phyloP scores from a whole-genome alignment of 169 alveolate genomes.

The Cytauxzoon felis region DNA sequence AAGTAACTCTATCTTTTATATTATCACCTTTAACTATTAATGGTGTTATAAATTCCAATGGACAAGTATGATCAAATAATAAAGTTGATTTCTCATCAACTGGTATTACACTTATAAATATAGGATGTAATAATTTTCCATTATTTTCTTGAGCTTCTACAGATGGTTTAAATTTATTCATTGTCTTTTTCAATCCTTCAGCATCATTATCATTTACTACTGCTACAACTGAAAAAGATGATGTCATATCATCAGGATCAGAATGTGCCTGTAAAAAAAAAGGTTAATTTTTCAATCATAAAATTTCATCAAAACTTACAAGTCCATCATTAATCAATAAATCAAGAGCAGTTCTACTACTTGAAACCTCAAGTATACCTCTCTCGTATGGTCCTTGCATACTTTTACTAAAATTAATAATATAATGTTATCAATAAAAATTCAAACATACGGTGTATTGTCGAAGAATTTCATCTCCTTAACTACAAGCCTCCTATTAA shows the following conservation, averaged over 20 bases:
- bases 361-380: too few species aligned
- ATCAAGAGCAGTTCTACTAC: not conserved
- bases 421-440: too few species aligned
- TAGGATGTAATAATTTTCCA: slow-evolving; percentile 3
- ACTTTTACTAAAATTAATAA: too few species aligned
- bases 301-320: not conserved
- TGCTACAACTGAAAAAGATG: slow-evolving; percentile 7
- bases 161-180: not conserved
- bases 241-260: not conserved
- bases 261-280: not conserved
- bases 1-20: not conserved
- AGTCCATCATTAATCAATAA: not conserved
- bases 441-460: too few species aligned
- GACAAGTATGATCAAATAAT: not conserved
- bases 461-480: too few species aligned
- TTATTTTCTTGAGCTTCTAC: not conserved
- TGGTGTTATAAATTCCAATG: not conserved
- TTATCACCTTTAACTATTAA: not conserved
- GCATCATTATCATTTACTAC: not conserved
- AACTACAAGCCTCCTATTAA: too few species aligned
- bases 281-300: not conserved
- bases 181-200: not conserved
- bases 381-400: too few species aligned
- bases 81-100: slow-evolving; percentile 7
- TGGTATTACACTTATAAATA: slow-evolving; percentile 1